phyloP scores from a whole-genome alignment of 2,329 filamentous ascomycete species.

The Chrysosporium queenslandicum region DNA sequence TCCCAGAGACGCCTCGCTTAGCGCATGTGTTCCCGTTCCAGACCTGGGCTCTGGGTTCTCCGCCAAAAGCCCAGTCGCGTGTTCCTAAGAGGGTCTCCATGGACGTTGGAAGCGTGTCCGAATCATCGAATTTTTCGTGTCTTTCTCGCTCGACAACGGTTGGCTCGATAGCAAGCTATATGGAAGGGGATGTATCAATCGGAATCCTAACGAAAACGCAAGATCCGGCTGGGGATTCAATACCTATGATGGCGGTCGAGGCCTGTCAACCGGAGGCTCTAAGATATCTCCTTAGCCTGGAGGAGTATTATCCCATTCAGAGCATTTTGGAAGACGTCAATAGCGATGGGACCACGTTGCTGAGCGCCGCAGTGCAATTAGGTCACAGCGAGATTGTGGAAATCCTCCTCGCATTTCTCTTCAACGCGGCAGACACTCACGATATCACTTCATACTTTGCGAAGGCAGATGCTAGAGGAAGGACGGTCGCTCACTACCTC shows the following conservation, averaged over 20 bases:
- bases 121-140: conserved; percentile 72
- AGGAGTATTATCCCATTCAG: conserved; percentile 61
- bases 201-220: conserved; percentile 51
- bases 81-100: conserved; percentile 72
- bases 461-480: conserved; percentile 70
- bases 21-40: conserved; percentile 91
- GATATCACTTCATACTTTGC: conserved; percentile 59
- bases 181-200: conserved; percentile 80
- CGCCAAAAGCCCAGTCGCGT: conserved; percentile 38
- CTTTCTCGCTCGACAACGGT: conserved; percentile 70
- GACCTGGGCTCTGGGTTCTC: conserved; percentile 41
- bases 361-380: conserved; percentile 83
- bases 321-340: conserved; percentile 74
- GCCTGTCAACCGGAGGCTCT: conserved; percentile 61
- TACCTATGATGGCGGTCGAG: conserved; percentile 78
- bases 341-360: conserved; percentile 76
- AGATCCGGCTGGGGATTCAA: conserved; percentile 63
- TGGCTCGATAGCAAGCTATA: conserved; percentile 58
- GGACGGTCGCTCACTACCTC: conserved; percentile 88
- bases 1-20: conserved; percentile 37
- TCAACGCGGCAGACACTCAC: conserved; percentile 46
- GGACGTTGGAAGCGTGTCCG: conserved; percentile 81
- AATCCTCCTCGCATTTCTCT: conserved; percentile 61
- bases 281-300: conserved; percentile 66
- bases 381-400: conserved; percentile 66